Evolutionary conservation across 1,284 basidiomycete genomes (phyloP).

Genomic region (Microbotryum silenes-acaulis): DNA sequence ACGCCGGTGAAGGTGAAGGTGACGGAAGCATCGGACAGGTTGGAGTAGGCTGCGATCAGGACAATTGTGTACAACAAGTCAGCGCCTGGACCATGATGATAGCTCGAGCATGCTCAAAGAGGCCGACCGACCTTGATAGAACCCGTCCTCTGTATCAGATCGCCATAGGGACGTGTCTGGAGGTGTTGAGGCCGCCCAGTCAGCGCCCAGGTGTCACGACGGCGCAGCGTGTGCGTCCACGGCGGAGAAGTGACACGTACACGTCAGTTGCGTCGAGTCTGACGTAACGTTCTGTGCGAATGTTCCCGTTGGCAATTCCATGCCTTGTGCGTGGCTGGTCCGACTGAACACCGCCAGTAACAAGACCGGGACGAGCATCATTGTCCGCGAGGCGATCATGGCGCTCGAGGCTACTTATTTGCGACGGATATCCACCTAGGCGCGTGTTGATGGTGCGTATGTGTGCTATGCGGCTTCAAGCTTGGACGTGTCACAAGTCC

Average conservation of each 20-base stretch:
- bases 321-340: too few species aligned
- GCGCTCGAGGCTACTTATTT: too few species aligned
- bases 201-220: too few species aligned
- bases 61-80: neutral
- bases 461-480: too few species aligned
- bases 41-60: conserved; percentile 21
- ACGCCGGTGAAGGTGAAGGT: conserved; percentile 30
- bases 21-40: conserved; percentile 17
- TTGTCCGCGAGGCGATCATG: too few species aligned
- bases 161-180: conserved; percentile 16
- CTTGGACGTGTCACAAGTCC: too few species aligned
- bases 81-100: neutral
- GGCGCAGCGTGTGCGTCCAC: neutral
- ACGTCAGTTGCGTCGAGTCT: conserved; percentile 24
- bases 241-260: conserved; percentile 5
- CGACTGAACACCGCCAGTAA: too few species aligned
- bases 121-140: conserved; percentile 13
- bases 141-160: conserved; percentile 13
- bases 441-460: too few species aligned
- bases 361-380: too few species aligned
- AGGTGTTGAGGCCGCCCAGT: neutral
- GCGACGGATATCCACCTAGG: too few species aligned
- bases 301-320: neutral
- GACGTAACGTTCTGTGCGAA: conserved; percentile 27
- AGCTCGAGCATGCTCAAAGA: neutral